These are phyloP conservation scores for Colletotrichum incanum DNA, from an alignment of 2,329 filamentous ascomycete genomes.

Conservation along the genomic window DNA sequence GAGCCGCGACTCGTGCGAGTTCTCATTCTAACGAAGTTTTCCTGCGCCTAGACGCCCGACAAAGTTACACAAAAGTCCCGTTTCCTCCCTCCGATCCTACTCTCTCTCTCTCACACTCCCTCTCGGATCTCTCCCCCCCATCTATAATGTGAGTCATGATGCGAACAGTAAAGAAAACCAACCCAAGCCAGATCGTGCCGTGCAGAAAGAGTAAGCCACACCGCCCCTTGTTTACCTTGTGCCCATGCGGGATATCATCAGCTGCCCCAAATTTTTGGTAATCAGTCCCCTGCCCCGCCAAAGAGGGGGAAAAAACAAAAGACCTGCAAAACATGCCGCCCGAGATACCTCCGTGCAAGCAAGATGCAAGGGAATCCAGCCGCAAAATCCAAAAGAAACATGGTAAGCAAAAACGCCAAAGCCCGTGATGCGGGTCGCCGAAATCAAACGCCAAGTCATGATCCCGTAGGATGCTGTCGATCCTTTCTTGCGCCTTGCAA, in stretches of 20 bases:
- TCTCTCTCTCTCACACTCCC: neutral
- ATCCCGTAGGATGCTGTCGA: slow-evolving; percentile 30
- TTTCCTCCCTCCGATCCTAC: neutral
- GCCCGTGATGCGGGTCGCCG: slow-evolving; percentile 1
- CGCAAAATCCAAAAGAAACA: neutral
- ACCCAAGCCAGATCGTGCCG: slow-evolving; percentile 27
- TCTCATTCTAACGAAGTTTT: slow-evolving; percentile 4
- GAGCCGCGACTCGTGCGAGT: slow-evolving; percentile 3
- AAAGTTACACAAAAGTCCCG: slow-evolving; percentile 3
- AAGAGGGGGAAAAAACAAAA: neutral
- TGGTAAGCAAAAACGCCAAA: neutral
- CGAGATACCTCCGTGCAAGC: slow-evolving; percentile 2
- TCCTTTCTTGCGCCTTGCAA: slow-evolving; percentile 26
- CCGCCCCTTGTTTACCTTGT: slow-evolving; percentile 19
- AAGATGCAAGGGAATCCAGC: neutral
- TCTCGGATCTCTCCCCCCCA: neutral
- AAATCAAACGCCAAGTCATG: slow-evolving; percentile 29
- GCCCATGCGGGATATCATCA: slow-evolving; percentile 36
- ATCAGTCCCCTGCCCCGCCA: slow-evolving; percentile 1
- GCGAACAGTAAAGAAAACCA: slow-evolving; percentile 19
- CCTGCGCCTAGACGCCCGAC: neutral
- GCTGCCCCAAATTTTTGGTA: slow-evolving; percentile 21
- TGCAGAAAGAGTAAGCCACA: slow-evolving; percentile 23
- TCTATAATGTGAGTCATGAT: slow-evolving; percentile 34
- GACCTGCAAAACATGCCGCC: slow-evolving; percentile 3